These are phyloP conservation scores for Liriodendron chinense DNA, from an alignment of 164 flowering plant species.

Conservation along the genomic window DNA sequence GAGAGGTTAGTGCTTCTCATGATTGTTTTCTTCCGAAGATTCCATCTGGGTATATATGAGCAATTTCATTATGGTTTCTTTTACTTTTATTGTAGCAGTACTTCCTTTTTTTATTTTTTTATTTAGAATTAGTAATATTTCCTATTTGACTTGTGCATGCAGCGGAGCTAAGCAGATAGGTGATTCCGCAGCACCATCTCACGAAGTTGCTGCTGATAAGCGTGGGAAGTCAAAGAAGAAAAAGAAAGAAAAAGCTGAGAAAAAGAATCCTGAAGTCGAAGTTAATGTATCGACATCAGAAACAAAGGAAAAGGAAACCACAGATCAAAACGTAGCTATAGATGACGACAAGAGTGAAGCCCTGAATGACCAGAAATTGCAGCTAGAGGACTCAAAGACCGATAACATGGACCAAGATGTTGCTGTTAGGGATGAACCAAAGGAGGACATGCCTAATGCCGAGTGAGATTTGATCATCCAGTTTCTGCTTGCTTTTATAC, in stretches of 20 bases:
- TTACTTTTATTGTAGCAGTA: neutral
- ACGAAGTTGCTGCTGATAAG: slow-evolving; percentile 17
- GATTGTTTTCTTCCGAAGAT: neutral
- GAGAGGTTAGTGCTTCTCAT: slow-evolving; percentile 36
- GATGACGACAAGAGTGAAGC: slow-evolving; percentile 8
- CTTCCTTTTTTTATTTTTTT: neutral
- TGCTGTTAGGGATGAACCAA: slow-evolving; percentile 16
- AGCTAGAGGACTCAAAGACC: slow-evolving; percentile 5
- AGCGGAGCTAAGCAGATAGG: neutral
- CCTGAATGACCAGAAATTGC: slow-evolving; percentile 2
- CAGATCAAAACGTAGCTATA: neutral
- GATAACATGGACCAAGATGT: slow-evolving; percentile 8
- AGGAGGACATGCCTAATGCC: slow-evolving; percentile 16
- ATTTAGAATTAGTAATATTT: neutral
- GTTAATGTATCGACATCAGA: neutral
- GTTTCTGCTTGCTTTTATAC: neutral
- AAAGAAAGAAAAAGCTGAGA: slow-evolving; percentile 29
- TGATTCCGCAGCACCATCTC: slow-evolving; percentile 21
- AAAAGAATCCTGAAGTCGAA: slow-evolving; percentile 22
- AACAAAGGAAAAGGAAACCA: neutral
- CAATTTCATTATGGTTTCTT: neutral
- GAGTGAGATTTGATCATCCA: slow-evolving; percentile 30
- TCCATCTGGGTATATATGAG: neutral
- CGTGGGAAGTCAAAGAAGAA: slow-evolving; percentile 40
- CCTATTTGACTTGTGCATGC: neutral